phyloP scores from a whole-genome alignment of 148 eudicot species.

The Arbutus unedo region DNA sequence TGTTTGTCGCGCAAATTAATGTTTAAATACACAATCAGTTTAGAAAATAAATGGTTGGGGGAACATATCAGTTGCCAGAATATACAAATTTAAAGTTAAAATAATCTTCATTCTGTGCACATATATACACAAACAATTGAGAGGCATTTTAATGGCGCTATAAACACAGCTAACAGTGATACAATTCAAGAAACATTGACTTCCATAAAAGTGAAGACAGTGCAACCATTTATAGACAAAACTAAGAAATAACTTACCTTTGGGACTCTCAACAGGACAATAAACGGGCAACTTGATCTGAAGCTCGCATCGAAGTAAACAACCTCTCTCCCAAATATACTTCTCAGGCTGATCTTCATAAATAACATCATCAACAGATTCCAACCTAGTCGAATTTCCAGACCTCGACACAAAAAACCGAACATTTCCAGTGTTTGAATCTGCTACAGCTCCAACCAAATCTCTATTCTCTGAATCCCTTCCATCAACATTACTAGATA shows the following conservation, averaged over 20 bases:
- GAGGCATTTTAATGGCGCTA: neutral
- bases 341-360: slow-evolving; percentile 69
- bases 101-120: too few species aligned
- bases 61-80: neutral
- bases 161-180: neutral
- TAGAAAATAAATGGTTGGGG: neutral
- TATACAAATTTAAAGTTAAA: neutral
- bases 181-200: neutral
- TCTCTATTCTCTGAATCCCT: slow-evolving; percentile 23
- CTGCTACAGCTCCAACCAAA: slow-evolving; percentile 61
- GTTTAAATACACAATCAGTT: neutral
- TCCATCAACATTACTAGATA: slow-evolving; percentile 23
- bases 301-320: slow-evolving; percentile 64
- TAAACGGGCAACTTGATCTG: slow-evolving; percentile 72
- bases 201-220: neutral
- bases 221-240: neutral
- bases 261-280: slow-evolving; percentile 40
- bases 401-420: slow-evolving; percentile 50
- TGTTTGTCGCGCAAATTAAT: neutral
- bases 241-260: slow-evolving; percentile 37
- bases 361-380: slow-evolving; percentile 47
- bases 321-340: slow-evolving; percentile 84
- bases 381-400: slow-evolving; percentile 34
- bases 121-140: neutral
- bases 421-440: slow-evolving; percentile 33